Percentiles rank a stretch among this genome's conserved stretches.
Evolutionary conservation across 306 rosid species (phyloP).

Genomic region (Sicyos edulis): DNA sequence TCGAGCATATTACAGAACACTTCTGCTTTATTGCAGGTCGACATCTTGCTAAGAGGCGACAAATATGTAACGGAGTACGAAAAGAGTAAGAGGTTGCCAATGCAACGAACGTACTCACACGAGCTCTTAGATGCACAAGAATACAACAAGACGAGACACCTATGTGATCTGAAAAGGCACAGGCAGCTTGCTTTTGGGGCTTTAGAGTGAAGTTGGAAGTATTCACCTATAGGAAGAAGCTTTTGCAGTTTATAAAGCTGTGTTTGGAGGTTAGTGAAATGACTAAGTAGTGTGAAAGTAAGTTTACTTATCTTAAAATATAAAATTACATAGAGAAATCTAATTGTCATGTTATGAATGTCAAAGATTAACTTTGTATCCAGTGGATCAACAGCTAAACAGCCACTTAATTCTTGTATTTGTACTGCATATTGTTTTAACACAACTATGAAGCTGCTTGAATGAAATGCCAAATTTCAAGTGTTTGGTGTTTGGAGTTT

Average conservation of each 20-base stretch:
- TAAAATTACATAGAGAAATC: not conserved
- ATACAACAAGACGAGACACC: constrained; percentile 70
- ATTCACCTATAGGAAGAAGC: not conserved
- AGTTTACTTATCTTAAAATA: not conserved
- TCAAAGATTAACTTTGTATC: not conserved
- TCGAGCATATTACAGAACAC: too few species aligned
- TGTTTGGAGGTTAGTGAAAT: not conserved
- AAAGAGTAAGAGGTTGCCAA: constrained; percentile 22
- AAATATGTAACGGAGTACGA: constrained; percentile 24
- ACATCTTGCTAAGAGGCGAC: constrained; percentile 53
- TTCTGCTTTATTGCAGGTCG: constrained; percentile 28
- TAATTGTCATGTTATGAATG: not conserved
- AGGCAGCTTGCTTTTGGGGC: constrained; percentile 44
- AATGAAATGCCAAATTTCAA: not conserved
- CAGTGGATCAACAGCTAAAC: not conserved
- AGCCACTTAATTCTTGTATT: not conserved
- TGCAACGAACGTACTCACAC: constrained; percentile 69
- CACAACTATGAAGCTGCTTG: not conserved
- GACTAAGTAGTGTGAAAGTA: not conserved
- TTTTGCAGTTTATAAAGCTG: not conserved
- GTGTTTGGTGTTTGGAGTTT: not conserved
- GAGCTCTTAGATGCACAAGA: constrained; percentile 71
- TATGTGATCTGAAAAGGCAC: constrained; percentile 47
- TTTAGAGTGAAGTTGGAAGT: constrained; percentile 20
- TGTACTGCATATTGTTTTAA: not conserved